Evolutionary conservation across 345 rosid species (phyloP), one percentile per base, ranked within the genome.

Genomic region (Raphanus sativus): DNA sequence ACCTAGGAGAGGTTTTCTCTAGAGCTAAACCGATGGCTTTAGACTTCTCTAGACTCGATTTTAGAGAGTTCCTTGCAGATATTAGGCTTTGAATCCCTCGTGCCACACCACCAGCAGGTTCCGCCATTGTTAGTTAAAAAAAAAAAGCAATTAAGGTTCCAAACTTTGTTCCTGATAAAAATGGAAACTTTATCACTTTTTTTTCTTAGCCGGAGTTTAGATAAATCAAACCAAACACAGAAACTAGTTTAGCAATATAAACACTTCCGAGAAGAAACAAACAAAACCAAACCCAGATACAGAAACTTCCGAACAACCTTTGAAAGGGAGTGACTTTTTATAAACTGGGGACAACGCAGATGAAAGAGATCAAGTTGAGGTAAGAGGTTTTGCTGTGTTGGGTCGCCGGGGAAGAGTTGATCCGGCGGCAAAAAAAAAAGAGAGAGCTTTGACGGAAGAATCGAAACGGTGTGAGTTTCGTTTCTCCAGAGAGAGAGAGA

Each of bases 1-100:
- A 80, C 74, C 96, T 91, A 28, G 94, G 93, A 67, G 94, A 92
- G 2, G 92, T 81, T 75, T 82, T 86, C 26, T 77, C 83, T 32
- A 92, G 86, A 78, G 88, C 87, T 65, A 76, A 71, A 2, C 87
- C 85, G 52, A 93, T 62, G 9, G 87, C 73, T 86, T 85, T 91
- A 0, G 99, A 95, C 83, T 91, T 95, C 79, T 95, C 97, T 70
- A 95, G 82, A 80, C 89, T 88, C 40, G 80, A 80, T 84, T 84
- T 86, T 83, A 95, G 82, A 12, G 94, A 88, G 69, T 85, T 86
- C 29, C 86, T 89, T 6, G 94, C 97, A 56, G 92, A 83, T 40
- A 88, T 33, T 86, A 95, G 83, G 62, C 84, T 87, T 62, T 75
- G 81, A 61, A 88, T 78, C 54, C 84, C 75, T 26, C 48, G 7